phyloP scores from a whole-genome alignment of 129 eudicot species.

The Smallanthus sonchifolius region DNA sequence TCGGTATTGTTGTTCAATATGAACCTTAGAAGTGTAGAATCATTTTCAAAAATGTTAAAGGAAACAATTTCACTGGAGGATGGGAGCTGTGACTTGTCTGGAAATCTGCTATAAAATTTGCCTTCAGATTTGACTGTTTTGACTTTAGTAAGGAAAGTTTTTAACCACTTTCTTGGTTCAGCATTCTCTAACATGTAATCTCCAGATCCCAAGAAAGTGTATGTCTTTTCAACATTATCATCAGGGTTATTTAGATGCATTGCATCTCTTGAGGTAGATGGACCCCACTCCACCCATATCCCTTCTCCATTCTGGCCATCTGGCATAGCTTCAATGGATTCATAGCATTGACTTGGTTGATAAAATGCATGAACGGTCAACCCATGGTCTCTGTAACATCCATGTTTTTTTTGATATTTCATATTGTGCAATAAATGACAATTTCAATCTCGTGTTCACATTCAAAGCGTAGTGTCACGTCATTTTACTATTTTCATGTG shows the following conservation, averaged over 20 bases:
- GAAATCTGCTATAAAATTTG: constrained; percentile 49
- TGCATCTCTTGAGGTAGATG: constrained; percentile 39
- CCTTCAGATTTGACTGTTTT: constrained; percentile 53
- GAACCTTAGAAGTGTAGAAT: constrained; percentile 40
- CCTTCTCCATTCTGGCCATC: constrained; percentile 53
- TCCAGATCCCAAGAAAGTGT: constrained; percentile 12
- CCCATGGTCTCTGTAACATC: constrained; percentile 65
- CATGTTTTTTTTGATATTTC: no score
- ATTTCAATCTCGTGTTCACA: no score
- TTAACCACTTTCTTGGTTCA: constrained; percentile 62
- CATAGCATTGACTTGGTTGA: constrained; percentile 31
- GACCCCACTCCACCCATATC: constrained; percentile 93
- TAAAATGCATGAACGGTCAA: constrained; percentile 76
- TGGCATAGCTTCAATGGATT: constrained; percentile 25
- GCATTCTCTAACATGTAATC: constrained; percentile 23
- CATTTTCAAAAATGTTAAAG: constrained; percentile 52
- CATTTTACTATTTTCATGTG: no score
- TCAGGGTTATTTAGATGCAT: constrained; percentile 17
- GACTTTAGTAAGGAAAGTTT: constrained; percentile 55
- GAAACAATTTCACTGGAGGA: constrained; percentile 49
- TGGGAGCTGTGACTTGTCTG: constrained; percentile 52
- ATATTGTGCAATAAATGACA: no score
- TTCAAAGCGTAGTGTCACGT: no score
- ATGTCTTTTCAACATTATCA: constrained; percentile 23
- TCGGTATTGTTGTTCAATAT: constrained; percentile 26